Evolutionary conservation across 192 early-diverging fungal genomes (phyloP).

Genomic region (Backusella westeae): DNA sequence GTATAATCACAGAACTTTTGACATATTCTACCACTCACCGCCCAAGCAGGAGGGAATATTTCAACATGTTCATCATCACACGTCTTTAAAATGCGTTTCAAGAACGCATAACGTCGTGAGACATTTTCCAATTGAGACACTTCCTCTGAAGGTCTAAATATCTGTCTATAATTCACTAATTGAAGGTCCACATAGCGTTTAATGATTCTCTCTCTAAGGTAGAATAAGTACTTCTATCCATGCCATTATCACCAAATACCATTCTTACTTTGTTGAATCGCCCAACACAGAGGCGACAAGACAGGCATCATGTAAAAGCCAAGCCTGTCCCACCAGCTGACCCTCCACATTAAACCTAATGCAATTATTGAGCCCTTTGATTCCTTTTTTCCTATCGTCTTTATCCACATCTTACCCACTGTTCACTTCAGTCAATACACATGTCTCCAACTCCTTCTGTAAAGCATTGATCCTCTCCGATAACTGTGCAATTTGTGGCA

Average conservation of each 20-base stretch:
- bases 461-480: slow-evolving; percentile 58
- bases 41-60: slow-evolving; percentile 83
- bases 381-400: not conserved
- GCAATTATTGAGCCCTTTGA: slow-evolving; percentile 27
- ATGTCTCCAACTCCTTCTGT: slow-evolving; percentile 58
- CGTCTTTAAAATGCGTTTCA: slow-evolving; percentile 86
- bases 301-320: slow-evolving; percentile 72
- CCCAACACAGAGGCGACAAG: slow-evolving; percentile 71
- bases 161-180: slow-evolving; percentile 75
- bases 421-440: slow-evolving; percentile 77
- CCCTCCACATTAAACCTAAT: slow-evolving; percentile 68
- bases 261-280: slow-evolving; percentile 54
- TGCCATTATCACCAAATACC: not conserved
- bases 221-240: not conserved
- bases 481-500: slow-evolving; percentile 74
- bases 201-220: slow-evolving; percentile 52
- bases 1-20: slow-evolving; percentile 83
- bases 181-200: slow-evolving; percentile 84
- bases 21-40: slow-evolving; percentile 66
- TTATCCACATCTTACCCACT: slow-evolving; percentile 42
- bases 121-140: slow-evolving; percentile 83
- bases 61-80: slow-evolving; percentile 84
- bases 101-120: slow-evolving; percentile 88
- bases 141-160: slow-evolving; percentile 75
- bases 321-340: slow-evolving; percentile 45